Evolutionary conservation across 306 rosid species (phyloP), one percentile per base, ranked within the genome.

Genomic region (Begonia masoniana): DNA sequence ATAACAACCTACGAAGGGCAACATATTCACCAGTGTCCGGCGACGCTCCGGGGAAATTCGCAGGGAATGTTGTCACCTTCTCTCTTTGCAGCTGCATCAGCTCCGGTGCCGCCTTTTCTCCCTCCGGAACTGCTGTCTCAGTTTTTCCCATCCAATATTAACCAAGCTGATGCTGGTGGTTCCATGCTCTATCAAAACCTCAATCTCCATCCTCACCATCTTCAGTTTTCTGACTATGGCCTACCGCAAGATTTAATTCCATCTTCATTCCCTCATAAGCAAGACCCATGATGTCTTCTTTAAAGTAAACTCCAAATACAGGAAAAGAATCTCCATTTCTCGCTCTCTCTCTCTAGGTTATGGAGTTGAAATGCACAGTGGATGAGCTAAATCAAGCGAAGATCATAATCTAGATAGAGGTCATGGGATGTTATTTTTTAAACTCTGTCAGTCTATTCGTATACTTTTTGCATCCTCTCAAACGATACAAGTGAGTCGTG

Each of bases 1-100:
- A 73, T 88, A 70, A 83, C 96, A 55, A 88, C 96, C 21, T 88
- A 87, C 14, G 96, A 87, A 71, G 96, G 96, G 14, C 81, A 81
- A 63, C 96, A 87, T 72, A 83, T 69, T 72, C 96, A 87, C 67
- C 94, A 76, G 47, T 81, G 79, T 26, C 96, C 96, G 4, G 87
- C 91, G 3, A 87, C 87, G 17, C 83, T 83, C 0, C 62, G 96
- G 0, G 91, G 87, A 21, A 82, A 69, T 52, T 73, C 89, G 8
- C 66, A 79, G 0, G 73, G 70, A 54, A 74, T 78, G 76, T 51
- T 87, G 19, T 62, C 82, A 3, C 75, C 79, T 60, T 68, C 81
- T 4, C 46, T 76, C 42, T 63, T 70, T 51, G 64, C 68, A n/a
- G 62, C 88, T 35, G 60, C 82, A 2, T 63, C 67, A 10, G 43